A percentile compares a stretch with the other conserved stretches of the same genome.
phyloP scores from a whole-genome alignment of 331 rosid species.

The Malus hybrid region DNA sequence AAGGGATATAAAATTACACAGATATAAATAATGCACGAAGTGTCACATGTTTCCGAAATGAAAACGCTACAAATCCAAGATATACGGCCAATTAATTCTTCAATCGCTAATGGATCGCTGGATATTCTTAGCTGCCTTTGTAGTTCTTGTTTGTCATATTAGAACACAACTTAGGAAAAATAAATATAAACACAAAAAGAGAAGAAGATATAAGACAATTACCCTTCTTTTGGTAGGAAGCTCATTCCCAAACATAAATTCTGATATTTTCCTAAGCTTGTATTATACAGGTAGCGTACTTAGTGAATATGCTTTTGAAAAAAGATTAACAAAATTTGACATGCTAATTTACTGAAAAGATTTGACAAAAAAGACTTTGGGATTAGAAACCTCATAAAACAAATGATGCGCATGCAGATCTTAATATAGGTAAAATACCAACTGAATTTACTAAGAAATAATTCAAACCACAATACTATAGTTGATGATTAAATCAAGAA shows the following conservation, averaged over 20 bases:
- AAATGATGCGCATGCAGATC: conserved; percentile 6
- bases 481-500: not conserved
- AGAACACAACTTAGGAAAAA: too few relatives aligned
- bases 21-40: too few relatives aligned
- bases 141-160: too few relatives aligned
- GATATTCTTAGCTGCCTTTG: too few relatives aligned
- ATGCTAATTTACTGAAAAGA: not conserved
- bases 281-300: not conserved
- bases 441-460: conserved; percentile 20
- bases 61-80: too few relatives aligned
- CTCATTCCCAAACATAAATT: conserved; percentile 39
- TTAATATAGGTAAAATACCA: conserved; percentile 53
- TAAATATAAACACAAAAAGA: too few relatives aligned
- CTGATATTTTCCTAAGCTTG: conserved; percentile 64
- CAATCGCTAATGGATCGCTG: too few relatives aligned
- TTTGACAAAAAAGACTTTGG: not conserved
- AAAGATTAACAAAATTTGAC: not conserved
- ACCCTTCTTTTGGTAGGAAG: conserved; percentile 70
- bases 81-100: too few relatives aligned
- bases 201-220: conserved; percentile 4
- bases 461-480: not conserved
- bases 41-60: too few relatives aligned
- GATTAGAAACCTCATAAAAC: not conserved
- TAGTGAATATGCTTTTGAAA: not conserved
- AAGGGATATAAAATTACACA: not conserved